A percentile compares a stretch with the other conserved stretches of the same genome.
Evolutionary conservation across 139 green algal species (phyloP).

Genomic region (Chlamydomonas schloesseri): DNA sequence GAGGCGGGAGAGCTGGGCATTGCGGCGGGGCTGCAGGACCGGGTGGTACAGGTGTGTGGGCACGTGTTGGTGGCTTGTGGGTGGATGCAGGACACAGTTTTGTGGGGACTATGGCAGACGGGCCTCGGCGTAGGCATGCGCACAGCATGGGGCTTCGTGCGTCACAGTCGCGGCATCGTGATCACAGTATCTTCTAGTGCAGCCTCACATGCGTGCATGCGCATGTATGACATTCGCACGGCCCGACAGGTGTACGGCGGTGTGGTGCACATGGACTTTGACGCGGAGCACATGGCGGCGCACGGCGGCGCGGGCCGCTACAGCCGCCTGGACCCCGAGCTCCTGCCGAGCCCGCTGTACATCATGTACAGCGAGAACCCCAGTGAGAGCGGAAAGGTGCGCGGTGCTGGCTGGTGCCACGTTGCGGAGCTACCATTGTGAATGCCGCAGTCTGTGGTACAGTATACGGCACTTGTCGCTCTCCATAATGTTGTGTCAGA

Average conservation of each 20-base stretch:
- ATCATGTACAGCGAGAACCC: slow-evolving; percentile 77
- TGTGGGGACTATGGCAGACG: too few species aligned
- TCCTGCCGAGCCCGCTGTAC: slow-evolving; percentile 74
- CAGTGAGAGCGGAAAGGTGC: slow-evolving; percentile 83
- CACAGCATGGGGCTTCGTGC: too few species aligned
- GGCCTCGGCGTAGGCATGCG: too few species aligned
- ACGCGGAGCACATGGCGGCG: slow-evolving; percentile 44
- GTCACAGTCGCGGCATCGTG: too few species aligned
- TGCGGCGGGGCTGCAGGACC: slow-evolving; percentile 89
- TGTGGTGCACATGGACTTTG: slow-evolving; percentile 89
- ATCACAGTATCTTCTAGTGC: too few species aligned
- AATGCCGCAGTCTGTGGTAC: too few species aligned
- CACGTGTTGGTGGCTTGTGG: neutral
- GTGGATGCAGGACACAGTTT: too few species aligned
- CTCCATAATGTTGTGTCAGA: too few species aligned
- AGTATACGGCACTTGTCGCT: too few species aligned
- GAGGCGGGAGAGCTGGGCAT: slow-evolving; percentile 88
- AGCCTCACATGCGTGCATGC: too few species aligned
- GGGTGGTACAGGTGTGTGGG: slow-evolving; percentile 83
- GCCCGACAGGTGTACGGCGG: slow-evolving; percentile 86
- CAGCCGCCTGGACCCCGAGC: slow-evolving; percentile 53
- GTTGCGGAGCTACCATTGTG: too few species aligned
- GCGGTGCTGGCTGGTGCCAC: slow-evolving; percentile 1
- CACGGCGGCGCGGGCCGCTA: slow-evolving; percentile 63
- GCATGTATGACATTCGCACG: too few species aligned